Conservation (phyloP, 805 yeast genomes). For the Saccharomycopsis javanensis region DNA sequence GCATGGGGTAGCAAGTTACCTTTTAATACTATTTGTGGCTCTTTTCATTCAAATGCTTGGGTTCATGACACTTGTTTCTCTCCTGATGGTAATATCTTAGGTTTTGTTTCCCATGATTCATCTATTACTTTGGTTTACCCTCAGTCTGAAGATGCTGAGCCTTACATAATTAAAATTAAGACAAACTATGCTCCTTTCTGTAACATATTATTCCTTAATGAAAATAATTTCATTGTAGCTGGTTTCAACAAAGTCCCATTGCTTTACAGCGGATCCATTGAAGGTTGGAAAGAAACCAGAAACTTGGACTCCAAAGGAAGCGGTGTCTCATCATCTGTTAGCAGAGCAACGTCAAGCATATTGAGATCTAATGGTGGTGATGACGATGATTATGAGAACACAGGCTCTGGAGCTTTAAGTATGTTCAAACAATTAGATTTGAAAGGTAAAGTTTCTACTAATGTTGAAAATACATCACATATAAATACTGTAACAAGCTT, state of each 20-base stretch:
- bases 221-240: slow-evolving; percentile 65
- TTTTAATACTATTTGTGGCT: slow-evolving; percentile 84
- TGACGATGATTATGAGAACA: slow-evolving; percentile 44
- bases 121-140: slow-evolving; percentile 76
- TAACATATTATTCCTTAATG: slow-evolving; percentile 59
- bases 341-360: slow-evolving; percentile 19
- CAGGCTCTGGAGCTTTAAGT: slow-evolving; percentile 70
- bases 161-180: slow-evolving; percentile 48
- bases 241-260: slow-evolving; percentile 92
- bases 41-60: slow-evolving; percentile 65
- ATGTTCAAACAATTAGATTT: slow-evolving; percentile 94
- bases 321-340: slow-evolving; percentile 17
- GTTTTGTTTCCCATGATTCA: slow-evolving; percentile 80
- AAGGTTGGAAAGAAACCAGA: slow-evolving; percentile 46
- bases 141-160: slow-evolving; percentile 46
- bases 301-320: slow-evolving; percentile 18
- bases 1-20: slow-evolving; percentile 96
- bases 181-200: slow-evolving; percentile 75
- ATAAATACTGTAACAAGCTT: slow-evolving; percentile 80
- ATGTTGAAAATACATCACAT: slow-evolving; percentile 58
- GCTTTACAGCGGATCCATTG: slow-evolving; percentile 61
- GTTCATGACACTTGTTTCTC: slow-evolving; percentile 84
- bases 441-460: slow-evolving; percentile 62
- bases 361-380: slow-evolving; percentile 28
- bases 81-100: slow-evolving; percentile 68